Percentiles rank a stretch among this genome's conserved stretches.
Evolutionary conservation across 1,284 basidiomycete genomes (phyloP).

Genomic region (Psilocybe mexicana): DNA sequence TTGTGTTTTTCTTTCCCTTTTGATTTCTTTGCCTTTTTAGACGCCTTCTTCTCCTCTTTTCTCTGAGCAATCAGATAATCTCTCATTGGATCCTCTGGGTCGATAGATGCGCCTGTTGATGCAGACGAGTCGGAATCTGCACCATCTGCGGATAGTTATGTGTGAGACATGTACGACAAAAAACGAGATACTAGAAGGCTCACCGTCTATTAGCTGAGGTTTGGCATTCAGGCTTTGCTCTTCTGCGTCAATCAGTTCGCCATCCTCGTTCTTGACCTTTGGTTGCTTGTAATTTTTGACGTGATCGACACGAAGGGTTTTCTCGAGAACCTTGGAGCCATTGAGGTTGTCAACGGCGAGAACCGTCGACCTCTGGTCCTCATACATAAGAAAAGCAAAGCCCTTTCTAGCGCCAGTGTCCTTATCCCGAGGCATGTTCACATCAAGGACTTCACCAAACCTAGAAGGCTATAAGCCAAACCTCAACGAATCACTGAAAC

Average conservation of each 20-base stretch:
- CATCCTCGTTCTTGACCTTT: constrained; percentile 79
- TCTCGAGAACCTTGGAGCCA: constrained; percentile 86
- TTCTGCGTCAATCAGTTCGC: constrained; percentile 86
- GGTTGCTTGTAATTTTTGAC: constrained; percentile 93
- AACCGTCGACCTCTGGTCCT: constrained; percentile 95
- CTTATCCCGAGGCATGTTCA: constrained; percentile 93
- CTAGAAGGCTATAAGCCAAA: constrained; percentile 38
- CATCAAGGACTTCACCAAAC: constrained; percentile 94
- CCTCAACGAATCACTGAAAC: neutral
- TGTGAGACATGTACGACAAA: neutral
- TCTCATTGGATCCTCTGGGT: constrained; percentile 97
- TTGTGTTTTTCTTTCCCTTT: constrained; percentile 62
- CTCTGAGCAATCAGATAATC: constrained; percentile 79
- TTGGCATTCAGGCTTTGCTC: constrained; percentile 84
- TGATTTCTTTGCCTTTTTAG: constrained; percentile 60
- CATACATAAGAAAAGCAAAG: constrained; percentile 98
- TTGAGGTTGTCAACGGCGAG: constrained; percentile 99
- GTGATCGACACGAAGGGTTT: constrained; percentile 91
- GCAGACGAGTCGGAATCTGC: constrained; percentile 64
- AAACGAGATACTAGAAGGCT: constrained; percentile 25
- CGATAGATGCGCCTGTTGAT: constrained; percentile 71
- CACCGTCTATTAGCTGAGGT: constrained; percentile 71
- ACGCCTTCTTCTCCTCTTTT: constrained; percentile 59
- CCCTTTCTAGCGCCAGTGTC: constrained; percentile 87
- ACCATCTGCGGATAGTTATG: constrained; percentile 44